Percentiles rank a stretch among this genome's conserved stretches.
These are phyloP conservation scores for Akanthomyces dipterigenus DNA, from an alignment of 2,329 filamentous ascomycete genomes.

Conservation along the genomic window DNA sequence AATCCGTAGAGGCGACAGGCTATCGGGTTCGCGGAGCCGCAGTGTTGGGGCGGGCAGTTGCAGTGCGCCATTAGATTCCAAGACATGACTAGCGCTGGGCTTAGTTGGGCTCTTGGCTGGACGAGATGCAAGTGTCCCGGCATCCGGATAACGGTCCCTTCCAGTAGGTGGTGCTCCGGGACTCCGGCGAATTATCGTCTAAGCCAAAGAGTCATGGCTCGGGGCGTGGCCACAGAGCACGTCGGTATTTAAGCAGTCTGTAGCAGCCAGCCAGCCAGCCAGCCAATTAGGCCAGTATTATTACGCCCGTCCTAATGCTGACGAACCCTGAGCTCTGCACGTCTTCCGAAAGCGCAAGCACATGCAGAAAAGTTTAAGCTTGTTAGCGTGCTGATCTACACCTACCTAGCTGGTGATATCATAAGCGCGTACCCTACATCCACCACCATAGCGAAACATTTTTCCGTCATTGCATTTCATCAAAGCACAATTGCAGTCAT, in stretches of 20 bases:
- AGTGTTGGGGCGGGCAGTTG: conserved; percentile 1
- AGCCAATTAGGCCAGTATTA: conserved; percentile 3
- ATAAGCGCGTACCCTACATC: conserved; percentile 4
- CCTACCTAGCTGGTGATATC: conserved; percentile 4
- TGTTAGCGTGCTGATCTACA: conserved; percentile 2
- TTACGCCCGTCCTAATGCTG: neutral
- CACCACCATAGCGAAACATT: neutral
- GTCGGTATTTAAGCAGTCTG: neutral
- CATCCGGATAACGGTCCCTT: neutral
- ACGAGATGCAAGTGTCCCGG: neutral
- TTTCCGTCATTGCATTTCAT: neutral
- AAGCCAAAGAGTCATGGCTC: neutral
- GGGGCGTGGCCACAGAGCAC: neutral
- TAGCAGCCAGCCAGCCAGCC: conserved; percentile 1
- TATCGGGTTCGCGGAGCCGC: conserved; percentile 1
- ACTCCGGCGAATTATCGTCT: conserved; percentile 11
- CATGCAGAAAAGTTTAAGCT: conserved; percentile 1
- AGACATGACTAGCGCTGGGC: neutral
- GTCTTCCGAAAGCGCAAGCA: conserved; percentile 3
- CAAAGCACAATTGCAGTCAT: neutral
- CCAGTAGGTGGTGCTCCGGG: neutral
- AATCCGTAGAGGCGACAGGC: neutral
- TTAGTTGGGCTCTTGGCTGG: neutral
- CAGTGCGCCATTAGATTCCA: neutral
- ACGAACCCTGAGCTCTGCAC: neutral